Percentiles rank a stretch among this genome's conserved stretches.
Evolutionary conservation across 805 yeast species (phyloP).

Genomic region (Brettanomyces bruxellensis): DNA sequence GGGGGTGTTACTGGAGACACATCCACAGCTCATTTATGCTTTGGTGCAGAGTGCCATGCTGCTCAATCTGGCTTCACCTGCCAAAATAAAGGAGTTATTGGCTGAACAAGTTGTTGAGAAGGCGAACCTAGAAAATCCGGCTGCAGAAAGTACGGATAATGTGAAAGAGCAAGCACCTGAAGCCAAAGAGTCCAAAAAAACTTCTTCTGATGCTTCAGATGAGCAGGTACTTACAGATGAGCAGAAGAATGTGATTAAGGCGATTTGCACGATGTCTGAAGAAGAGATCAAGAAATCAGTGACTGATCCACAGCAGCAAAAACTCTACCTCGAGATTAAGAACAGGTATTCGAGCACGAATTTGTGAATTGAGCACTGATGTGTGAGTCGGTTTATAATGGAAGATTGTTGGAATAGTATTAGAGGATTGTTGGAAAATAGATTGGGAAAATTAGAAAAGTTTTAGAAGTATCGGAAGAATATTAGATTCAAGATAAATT

Average conservation of each 20-base stretch:
- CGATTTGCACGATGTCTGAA: slow-evolving; percentile 17
- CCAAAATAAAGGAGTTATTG: slow-evolving; percentile 11
- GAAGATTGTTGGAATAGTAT: background rate
- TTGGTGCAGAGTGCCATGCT: slow-evolving; percentile 61
- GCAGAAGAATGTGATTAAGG: slow-evolving; percentile 4
- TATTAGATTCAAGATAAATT: too few relatives aligned
- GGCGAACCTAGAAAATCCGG: slow-evolving; percentile 3
- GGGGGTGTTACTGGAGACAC: slow-evolving; percentile 48
- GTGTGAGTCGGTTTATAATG: background rate
- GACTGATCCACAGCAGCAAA: slow-evolving; percentile 13
- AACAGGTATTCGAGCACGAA: slow-evolving; percentile 7
- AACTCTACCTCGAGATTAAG: slow-evolving; percentile 17
- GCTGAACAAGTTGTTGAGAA: slow-evolving; percentile 1
- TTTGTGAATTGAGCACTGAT: background rate
- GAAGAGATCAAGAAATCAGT: slow-evolving; percentile 12
- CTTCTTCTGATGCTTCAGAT: background rate
- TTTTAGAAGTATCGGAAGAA: too few relatives aligned
- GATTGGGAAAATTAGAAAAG: too few relatives aligned
- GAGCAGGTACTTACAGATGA: background rate
- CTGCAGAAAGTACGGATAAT: background rate
- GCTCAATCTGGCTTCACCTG: slow-evolving; percentile 22
- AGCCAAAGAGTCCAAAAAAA: background rate
- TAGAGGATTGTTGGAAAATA: too few relatives aligned
- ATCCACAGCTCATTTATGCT: slow-evolving; percentile 80
- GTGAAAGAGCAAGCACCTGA: background rate